Conservation (phyloP, 805 yeast genomes). For the Ogataea henricii region DNA sequence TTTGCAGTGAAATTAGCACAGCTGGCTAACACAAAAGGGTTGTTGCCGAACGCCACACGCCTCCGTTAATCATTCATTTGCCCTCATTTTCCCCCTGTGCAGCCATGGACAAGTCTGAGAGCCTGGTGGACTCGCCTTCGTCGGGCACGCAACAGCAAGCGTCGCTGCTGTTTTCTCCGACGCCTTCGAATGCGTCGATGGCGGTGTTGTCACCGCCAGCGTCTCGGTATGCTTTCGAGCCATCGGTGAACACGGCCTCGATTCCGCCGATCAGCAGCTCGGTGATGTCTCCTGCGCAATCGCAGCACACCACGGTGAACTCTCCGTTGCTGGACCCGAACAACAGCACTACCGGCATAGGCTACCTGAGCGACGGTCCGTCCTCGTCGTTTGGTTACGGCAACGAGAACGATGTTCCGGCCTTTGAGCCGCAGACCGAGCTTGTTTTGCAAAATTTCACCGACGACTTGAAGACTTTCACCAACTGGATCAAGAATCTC, state of each 20-base stretch:
- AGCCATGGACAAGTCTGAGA: conserved; percentile 18
- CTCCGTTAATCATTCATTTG: neutral
- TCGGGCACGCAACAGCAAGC: conserved; percentile 16
- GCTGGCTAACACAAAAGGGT: neutral
- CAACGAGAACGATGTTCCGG: conserved; percentile 33
- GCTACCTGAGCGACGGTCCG: conserved; percentile 20
- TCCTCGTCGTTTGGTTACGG: conserved; percentile 18
- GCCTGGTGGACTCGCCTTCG: conserved; percentile 18
- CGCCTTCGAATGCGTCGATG: conserved; percentile 33
- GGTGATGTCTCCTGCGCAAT: conserved; percentile 19
- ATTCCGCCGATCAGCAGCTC: conserved; percentile 28
- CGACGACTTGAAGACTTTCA: conserved; percentile 47
- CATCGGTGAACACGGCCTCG: conserved; percentile 23
- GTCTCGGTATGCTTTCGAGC: conserved; percentile 38
- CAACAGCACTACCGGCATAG: conserved; percentile 12
- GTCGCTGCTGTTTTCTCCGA: conserved; percentile 24
- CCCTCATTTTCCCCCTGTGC: neutral
- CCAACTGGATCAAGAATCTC: conserved; percentile 49
- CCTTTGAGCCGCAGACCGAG: conserved; percentile 35
- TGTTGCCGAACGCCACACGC: neutral
- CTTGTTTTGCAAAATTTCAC: conserved; percentile 36
- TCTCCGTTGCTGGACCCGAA: conserved; percentile 23
- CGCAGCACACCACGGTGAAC: conserved; percentile 13
- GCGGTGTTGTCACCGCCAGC: conserved; percentile 47
- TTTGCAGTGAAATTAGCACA: neutral